A percentile compares a stretch with the other conserved stretches of the same genome.
Evolutionary conservation across 2,329 filamentous ascomycete species (phyloP).

Genomic region (Cladosporium sp.): DNA sequence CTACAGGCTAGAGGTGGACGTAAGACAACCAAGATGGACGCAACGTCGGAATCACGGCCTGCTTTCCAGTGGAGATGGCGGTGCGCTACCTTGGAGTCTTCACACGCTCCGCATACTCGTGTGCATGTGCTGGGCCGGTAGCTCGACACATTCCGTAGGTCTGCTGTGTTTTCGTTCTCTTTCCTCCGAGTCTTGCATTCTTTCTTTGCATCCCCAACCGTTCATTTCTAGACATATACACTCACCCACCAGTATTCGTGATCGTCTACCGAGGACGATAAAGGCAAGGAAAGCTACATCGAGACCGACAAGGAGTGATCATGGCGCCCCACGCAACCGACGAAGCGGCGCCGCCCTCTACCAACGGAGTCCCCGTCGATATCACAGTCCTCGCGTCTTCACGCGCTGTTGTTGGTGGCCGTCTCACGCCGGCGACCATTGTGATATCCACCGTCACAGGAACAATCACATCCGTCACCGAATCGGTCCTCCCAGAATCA

Average conservation of each 20-base stretch:
- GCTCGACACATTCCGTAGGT: too few species aligned
- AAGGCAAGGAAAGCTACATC: background rate
- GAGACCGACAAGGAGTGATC: background rate
- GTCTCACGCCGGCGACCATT: slow-evolving; percentile 76
- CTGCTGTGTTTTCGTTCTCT: too few species aligned
- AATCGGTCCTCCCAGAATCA: slow-evolving; percentile 62
- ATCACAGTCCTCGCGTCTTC: slow-evolving; percentile 78
- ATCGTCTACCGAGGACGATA: too few species aligned
- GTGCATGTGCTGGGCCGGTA: too few species aligned
- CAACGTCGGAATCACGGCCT: too few species aligned
- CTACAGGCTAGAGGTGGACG: too few species aligned
- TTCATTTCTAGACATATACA: too few species aligned
- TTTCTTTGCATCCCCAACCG: too few species aligned
- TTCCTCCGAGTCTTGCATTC: too few species aligned
- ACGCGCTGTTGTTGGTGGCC: slow-evolving; percentile 70
- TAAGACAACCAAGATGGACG: too few species aligned
- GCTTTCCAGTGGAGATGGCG: background rate
- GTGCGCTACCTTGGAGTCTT: slow-evolving; percentile 3
- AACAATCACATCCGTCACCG: slow-evolving; percentile 73
- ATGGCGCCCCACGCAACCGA: slow-evolving; percentile 29
- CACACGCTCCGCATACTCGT: background rate
- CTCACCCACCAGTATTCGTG: too few species aligned
- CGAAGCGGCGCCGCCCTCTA: slow-evolving; percentile 20
- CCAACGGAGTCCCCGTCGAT: slow-evolving; percentile 11
- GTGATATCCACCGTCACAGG: slow-evolving; percentile 70